Base-by-base conservation (phyloP, 306 rosid genomes). In the Fragaria ananassa region DNA sequence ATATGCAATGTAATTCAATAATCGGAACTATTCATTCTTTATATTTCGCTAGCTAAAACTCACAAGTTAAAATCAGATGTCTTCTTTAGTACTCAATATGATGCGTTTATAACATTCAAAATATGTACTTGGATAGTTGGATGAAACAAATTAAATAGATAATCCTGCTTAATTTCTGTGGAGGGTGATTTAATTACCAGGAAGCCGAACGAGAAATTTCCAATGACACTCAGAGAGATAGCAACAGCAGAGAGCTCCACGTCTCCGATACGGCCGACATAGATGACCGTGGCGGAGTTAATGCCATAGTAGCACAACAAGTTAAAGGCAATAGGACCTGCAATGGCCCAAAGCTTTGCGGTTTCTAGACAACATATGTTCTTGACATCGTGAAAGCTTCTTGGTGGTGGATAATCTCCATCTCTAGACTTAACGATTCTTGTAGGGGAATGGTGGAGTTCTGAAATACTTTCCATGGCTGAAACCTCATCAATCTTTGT, bases 121-220 rank as follows among this genome's bases (percentile, higher is more conserved):
- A 50, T 50, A 50, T 50, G 56, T 17, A 18, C 21, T 50, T 17
- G 9, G 44, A 7, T 17, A 18, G 10, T 50, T 17, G 9, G 44
- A 7, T 41, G 44, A 41, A 41, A 41, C 44, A 19, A 3, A 18
- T 9, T 10, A 8, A 2, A 56, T 56, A 56, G 61, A 56, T 51
- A 56, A 56, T 56, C 13, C 29, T 56, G 3, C 61, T 56, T 15
- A 53, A 53, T 53, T 19, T 19, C 2, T 56, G 31, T 27, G 29
- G 19, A 27, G 4, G 8, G 66, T 27, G 15, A 27, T 58, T 27
- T 2, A 42, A 9, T 42, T 62, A 66, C 98, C 98, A 94, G 80
- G 89, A 94, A 91, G 68, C 97, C 97, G 50, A 94, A 94, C 15
- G 97, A 86, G 85, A 91, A 88, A 79, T 88, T 93, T 56, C 97